Percentiles rank a stretch among this genome's conserved stretches.
Evolutionary conservation across 768 basidiomycete species (phyloP).

Genomic region (Mycena rebaudengoi): DNA sequence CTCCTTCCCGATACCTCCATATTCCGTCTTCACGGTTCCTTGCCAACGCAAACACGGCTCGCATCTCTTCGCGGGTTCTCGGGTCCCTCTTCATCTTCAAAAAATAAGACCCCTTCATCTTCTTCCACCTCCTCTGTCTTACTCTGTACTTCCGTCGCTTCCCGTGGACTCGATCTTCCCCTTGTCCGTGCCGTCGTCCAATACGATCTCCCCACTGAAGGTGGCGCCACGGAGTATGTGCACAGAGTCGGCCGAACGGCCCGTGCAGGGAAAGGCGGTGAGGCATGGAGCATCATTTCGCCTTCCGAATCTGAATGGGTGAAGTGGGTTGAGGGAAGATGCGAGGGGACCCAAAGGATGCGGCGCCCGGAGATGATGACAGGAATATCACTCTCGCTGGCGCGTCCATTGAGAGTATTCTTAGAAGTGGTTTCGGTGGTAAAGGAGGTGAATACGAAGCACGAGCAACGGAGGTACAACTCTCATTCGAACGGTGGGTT

Average conservation of each 20-base stretch:
- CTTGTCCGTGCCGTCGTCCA: slow-evolving; percentile 95
- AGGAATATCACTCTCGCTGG: slow-evolving; percentile 61
- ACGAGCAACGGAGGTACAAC: slow-evolving; percentile 94
- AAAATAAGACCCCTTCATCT: slow-evolving; percentile 32
- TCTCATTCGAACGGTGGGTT: slow-evolving; percentile 96
- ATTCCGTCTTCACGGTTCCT: slow-evolving; percentile 92
- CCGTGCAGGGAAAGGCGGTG: slow-evolving; percentile 93
- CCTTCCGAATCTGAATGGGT: slow-evolving; percentile 93
- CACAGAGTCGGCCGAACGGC: slow-evolving; percentile 98
- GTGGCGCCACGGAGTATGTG: slow-evolving; percentile 94
- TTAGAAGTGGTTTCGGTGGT: slow-evolving; percentile 88
- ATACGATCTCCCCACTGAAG: slow-evolving; percentile 97
- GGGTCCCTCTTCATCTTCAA: slow-evolving; percentile 39
- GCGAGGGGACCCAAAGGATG: slow-evolving; percentile 66
- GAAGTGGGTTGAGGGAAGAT: slow-evolving; percentile 89
- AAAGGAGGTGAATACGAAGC: slow-evolving; percentile 81
- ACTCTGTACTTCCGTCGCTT: slow-evolving; percentile 96
- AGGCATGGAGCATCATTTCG: slow-evolving; percentile 92
- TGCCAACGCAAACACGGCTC: slow-evolving; percentile 82
- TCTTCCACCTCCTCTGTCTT: slow-evolving; percentile 70
- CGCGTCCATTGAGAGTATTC: slow-evolving; percentile 72
- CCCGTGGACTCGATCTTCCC: slow-evolving; percentile 96
- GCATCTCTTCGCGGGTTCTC: slow-evolving; percentile 88
- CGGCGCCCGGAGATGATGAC: slow-evolving; percentile 39
- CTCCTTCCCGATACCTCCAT: slow-evolving; percentile 85